These are phyloP conservation scores for Teratosphaeriaceae sp. DNA, from an alignment of 2,329 filamentous ascomycete genomes.

Conservation along the genomic window DNA sequence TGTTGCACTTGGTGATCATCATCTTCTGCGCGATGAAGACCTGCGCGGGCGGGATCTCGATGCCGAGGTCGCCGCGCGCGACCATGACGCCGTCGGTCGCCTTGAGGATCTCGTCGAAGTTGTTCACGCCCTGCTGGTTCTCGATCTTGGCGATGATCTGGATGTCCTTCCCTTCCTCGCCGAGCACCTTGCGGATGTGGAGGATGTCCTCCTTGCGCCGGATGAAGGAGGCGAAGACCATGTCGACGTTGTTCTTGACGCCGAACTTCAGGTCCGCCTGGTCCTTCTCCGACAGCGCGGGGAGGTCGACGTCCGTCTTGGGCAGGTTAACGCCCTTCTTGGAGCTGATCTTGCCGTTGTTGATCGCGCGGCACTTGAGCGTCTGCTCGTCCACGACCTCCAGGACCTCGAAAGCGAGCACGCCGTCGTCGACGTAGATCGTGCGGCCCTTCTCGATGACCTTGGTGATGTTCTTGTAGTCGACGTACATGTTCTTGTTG, in stretches of 20 bases:
- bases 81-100: constrained; percentile 99
- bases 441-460: constrained; percentile 85
- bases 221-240: constrained; percentile 99
- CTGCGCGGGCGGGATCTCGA: constrained; percentile 96
- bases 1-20: constrained; percentile 99
- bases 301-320: constrained; percentile 97
- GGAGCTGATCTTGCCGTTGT: constrained; percentile 98
- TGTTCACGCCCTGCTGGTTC: constrained; percentile 99
- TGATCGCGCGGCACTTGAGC: constrained; percentile 76
- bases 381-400: constrained; percentile 84
- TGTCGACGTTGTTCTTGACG: constrained; percentile 98
- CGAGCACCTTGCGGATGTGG: constrained; percentile 85
- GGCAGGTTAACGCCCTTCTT: constrained; percentile 99
- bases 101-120: constrained; percentile 93
- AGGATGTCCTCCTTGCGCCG: constrained; percentile 88
- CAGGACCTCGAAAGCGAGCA: constrained; percentile 91
- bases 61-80: constrained; percentile 94
- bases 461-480: constrained; percentile 99
- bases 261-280: constrained; percentile 89
- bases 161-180: constrained; percentile 87
- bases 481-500: constrained; percentile 95
- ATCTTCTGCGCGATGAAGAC: constrained; percentile 99
- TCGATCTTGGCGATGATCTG: constrained; percentile 99
- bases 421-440: constrained; percentile 98
- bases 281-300: constrained; percentile 96